Percentiles rank a stretch among this genome's conserved stretches.
Conservation (phyloP, 2,329 filamentous ascomycete genomes). For the Aureobasidium sp. region DNA sequence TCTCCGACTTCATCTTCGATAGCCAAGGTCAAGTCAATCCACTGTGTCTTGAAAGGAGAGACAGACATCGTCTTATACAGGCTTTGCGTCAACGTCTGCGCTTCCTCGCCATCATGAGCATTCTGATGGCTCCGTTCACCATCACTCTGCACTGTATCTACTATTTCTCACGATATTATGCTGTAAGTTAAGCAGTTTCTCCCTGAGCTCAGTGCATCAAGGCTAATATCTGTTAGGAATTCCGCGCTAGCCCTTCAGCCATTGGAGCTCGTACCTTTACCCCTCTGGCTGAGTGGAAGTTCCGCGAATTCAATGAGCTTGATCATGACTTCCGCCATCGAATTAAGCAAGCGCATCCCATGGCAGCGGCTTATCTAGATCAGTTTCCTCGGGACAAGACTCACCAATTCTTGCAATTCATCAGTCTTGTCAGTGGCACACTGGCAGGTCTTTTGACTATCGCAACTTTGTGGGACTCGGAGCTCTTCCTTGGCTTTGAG, state of each 20-base stretch:
- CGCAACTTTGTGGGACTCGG: constrained; percentile 88
- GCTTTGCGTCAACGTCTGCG: constrained; percentile 81
- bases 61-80: constrained; percentile 80
- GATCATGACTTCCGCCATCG: constrained; percentile 92
- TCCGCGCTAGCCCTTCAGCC: constrained; percentile 91
- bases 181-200: constrained; percentile 57
- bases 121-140: constrained; percentile 87
- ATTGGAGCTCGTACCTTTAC: constrained; percentile 93
- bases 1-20: constrained; percentile 96
- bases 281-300: constrained; percentile 96
- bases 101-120: constrained; percentile 86
- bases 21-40: constrained; percentile 87
- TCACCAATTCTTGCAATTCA: constrained; percentile 83
- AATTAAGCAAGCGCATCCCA: constrained; percentile 94
- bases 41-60: constrained; percentile 85
- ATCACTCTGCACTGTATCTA: constrained; percentile 88
- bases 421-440: constrained; percentile 89
- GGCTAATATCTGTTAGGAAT: constrained; percentile 67
- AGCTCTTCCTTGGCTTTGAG: constrained; percentile 92
- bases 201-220: no score
- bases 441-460: constrained; percentile 87
- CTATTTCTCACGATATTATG: constrained; percentile 96
- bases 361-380: constrained; percentile 90
- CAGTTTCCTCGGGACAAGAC: constrained; percentile 98
- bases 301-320: constrained; percentile 97